Evolutionary conservation across 768 basidiomycete species (phyloP), one percentile per base, ranked within the genome.

Genomic region (Tylopilus balloui): DNA sequence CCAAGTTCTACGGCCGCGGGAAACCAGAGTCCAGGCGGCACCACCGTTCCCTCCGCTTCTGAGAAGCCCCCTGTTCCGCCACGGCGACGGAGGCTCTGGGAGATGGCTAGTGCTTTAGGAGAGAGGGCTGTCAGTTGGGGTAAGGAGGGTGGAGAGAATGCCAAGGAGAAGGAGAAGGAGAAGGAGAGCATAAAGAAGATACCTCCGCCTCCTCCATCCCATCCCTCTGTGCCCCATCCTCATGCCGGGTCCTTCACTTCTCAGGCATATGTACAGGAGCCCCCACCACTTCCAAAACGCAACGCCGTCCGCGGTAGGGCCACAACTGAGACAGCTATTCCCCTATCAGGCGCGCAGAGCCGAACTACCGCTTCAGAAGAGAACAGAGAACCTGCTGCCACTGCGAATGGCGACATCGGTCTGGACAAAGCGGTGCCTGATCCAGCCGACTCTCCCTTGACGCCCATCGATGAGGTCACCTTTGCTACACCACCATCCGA

Each of bases 1-100:
- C 20, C 3, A 19, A 21, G 48, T 11, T n/a, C 45, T 11, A 17
- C 25, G 4, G 15, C 27, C 19, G 14, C 44, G 3, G 51, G 27
- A 2, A 50, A 32, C 21, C 61, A 47, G 12, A 49, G 48, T n/a
- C 4, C 25, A 11, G 35, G n/a, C 6, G 27, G 41, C 10, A 27
- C 24, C 11, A 31, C 9, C 3, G 11, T 31, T 10, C 19, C 54
- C 43, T 31, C 50, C 1, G 42, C 51, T 24, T 56, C 58, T 12
- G 75, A 71, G 24, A 81, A 77, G 51, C 84, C 85, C 9, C 81
- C 82, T 1, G 62, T 85, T 21, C 84, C 85, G 0, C 82, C 84
- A 0, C 72, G 84, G 50, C 73, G 79, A 47, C 71, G 78, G 45
- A 79, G 81, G 1, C 57, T 87, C 19, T 86, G 85, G 83, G 80